phyloP scores from a whole-genome alignment of 768 basidiomycete species.

The Fomitopsis pulvina region DNA sequence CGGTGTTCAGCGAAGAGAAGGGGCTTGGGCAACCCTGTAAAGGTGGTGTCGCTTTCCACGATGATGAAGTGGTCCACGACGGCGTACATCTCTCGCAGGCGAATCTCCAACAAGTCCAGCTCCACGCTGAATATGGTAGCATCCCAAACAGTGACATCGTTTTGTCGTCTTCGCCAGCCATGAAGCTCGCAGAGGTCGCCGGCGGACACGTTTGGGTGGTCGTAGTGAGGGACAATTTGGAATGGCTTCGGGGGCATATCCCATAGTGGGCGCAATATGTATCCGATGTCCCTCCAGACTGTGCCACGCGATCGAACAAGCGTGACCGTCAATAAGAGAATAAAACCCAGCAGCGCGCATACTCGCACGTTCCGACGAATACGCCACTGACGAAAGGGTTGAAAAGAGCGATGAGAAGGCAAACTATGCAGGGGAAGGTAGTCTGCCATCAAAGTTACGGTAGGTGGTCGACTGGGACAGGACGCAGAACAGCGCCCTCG shows the following conservation, averaged over 20 bases:
- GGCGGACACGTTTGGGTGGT: slow-evolving; percentile 44
- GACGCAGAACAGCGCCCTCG: no score
- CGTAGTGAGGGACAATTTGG: slow-evolving; percentile 46
- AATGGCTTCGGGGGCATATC: slow-evolving; percentile 44
- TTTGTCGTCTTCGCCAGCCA: slow-evolving; percentile 40
- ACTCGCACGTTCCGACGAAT: neutral
- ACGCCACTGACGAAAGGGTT: no score
- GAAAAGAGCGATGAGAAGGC: no score
- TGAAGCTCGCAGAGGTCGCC: slow-evolving; percentile 46
- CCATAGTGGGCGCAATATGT: slow-evolving; percentile 28
- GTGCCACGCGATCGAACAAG: neutral
- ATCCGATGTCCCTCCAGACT: neutral
- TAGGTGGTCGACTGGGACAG: no score
- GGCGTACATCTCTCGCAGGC: slow-evolving; percentile 51
- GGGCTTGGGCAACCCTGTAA: slow-evolving; percentile 53
- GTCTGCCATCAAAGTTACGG: no score
- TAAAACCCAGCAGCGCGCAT: neutral
- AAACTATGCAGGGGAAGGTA: no score
- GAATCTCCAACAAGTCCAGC: slow-evolving; percentile 56
- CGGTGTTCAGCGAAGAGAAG: slow-evolving; percentile 43
- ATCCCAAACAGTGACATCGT: slow-evolving; percentile 36
- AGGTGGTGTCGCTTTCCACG: slow-evolving; percentile 52
- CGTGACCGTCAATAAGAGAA: neutral
- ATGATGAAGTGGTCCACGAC: slow-evolving; percentile 56
- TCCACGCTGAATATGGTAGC: slow-evolving; percentile 59